These are phyloP conservation scores for Venturia asperata DNA, from an alignment of 2,329 filamentous ascomycete species.

Conservation along the genomic window DNA sequence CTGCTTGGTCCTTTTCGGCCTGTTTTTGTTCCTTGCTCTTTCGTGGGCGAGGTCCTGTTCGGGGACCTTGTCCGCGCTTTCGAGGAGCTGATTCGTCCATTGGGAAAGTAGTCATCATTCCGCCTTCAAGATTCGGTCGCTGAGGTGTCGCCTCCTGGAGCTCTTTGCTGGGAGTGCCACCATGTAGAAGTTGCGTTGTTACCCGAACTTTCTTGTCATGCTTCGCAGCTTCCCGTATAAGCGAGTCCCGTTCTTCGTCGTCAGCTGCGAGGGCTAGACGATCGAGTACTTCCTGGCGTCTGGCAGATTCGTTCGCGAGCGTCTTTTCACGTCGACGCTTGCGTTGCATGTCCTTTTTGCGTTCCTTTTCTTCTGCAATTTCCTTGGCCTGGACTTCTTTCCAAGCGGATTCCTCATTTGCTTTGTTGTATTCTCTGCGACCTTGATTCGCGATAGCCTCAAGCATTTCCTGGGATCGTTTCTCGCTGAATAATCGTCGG, in stretches of 20 bases:
- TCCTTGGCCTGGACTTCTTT: slow-evolving; percentile 85
- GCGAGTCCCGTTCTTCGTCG: slow-evolving; percentile 71
- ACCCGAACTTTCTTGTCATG: slow-evolving; percentile 89
- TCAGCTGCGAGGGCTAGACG: slow-evolving; percentile 73
- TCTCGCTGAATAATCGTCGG: slow-evolving; percentile 49
- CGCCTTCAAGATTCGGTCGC: slow-evolving; percentile 75
- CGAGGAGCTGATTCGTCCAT: slow-evolving; percentile 39
- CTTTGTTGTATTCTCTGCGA: slow-evolving; percentile 66
- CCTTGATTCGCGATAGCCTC: slow-evolving; percentile 62
- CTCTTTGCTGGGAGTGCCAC: slow-evolving; percentile 68
- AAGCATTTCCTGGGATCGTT: slow-evolving; percentile 54
- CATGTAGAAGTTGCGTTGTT: slow-evolving; percentile 79
- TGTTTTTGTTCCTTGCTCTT: slow-evolving; percentile 76
- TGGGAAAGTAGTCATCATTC: slow-evolving; percentile 78
- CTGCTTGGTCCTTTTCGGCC: slow-evolving; percentile 67
- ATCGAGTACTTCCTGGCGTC: slow-evolving; percentile 71
- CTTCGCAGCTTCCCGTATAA: slow-evolving; percentile 77
- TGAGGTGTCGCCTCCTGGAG: slow-evolving; percentile 62
- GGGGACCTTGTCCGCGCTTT: slow-evolving; percentile 47
- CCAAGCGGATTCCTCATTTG: slow-evolving; percentile 73
- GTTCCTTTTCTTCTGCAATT: slow-evolving; percentile 90
- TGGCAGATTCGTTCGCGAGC: slow-evolving; percentile 77
- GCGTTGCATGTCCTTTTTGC: slow-evolving; percentile 99
- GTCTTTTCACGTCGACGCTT: slow-evolving; percentile 94
- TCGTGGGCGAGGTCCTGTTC: slow-evolving; percentile 60